Evolutionary conservation across 257 asterid genomes (phyloP).

Genomic region (Nemophila menziesii): DNA sequence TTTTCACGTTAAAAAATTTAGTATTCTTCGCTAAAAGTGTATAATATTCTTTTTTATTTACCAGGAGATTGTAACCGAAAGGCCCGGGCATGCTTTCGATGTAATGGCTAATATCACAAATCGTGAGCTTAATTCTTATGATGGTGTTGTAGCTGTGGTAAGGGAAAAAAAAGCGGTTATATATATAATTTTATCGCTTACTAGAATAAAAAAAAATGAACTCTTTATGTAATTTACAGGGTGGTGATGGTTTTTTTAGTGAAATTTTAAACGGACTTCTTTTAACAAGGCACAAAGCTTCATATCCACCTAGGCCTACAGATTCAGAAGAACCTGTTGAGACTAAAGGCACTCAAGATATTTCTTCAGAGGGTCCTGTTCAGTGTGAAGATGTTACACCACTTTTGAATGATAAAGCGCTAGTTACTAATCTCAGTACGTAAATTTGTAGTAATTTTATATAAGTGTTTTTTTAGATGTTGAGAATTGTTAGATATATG

Average conservation of each 20-base stretch:
- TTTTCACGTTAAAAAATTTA: background rate
- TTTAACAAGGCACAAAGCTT: constrained; percentile 72
- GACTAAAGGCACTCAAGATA: constrained; percentile 26
- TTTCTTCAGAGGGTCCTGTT: constrained; percentile 32
- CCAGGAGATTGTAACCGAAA: constrained; percentile 81
- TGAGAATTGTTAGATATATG: constrained; percentile 12
- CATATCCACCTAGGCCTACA: constrained; percentile 64
- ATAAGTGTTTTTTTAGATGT: constrained; percentile 6
- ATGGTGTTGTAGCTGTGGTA: constrained; percentile 90
- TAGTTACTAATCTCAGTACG: constrained; percentile 41
- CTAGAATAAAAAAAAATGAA: background rate
- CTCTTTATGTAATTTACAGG: constrained; percentile 26
- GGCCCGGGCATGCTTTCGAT: constrained; percentile 85
- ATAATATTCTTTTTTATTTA: constrained; percentile 1
- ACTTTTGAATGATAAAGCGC: constrained; percentile 37
- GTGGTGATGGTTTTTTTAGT: constrained; percentile 94
- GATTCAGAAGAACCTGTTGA: constrained; percentile 27
- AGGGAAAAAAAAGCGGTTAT: constrained; percentile 15
- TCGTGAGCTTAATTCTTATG: constrained; percentile 57
- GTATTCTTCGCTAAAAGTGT: background rate
- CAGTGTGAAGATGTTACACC: constrained; percentile 47
- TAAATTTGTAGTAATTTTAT: constrained; percentile 13
- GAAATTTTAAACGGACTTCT: constrained; percentile 85
- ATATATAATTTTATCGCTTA: background rate
- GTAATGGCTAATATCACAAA: constrained; percentile 55